Evolutionary conservation across 768 basidiomycete species (phyloP).

Genomic region (Megacollybia marginata): DNA sequence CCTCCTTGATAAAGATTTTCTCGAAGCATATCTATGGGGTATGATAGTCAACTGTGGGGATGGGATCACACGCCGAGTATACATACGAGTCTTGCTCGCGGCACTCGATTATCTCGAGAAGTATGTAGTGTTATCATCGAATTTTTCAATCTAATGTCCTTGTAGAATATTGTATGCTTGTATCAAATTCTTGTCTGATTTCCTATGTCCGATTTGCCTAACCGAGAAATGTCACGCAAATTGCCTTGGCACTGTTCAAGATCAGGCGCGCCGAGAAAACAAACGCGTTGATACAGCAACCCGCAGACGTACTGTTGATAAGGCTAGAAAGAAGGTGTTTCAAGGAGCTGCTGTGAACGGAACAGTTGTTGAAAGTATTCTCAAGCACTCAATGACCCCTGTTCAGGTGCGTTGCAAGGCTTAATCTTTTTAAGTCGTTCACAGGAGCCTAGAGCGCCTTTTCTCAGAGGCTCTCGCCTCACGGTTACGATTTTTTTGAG

Average conservation of each 20-base stretch:
- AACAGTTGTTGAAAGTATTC: not conserved
- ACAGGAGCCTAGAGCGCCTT: not conserved
- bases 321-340: conserved; percentile 11
- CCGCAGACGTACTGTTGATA: conserved; percentile 9
- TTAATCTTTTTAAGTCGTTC: conserved; percentile 1
- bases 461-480: not conserved
- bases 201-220: conserved; percentile 2
- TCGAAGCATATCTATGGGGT: too few relatives aligned
- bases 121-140: too few relatives aligned
- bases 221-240: conserved; percentile 10
- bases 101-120: too few relatives aligned
- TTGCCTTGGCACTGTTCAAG: conserved; percentile 2
- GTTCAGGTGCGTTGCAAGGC: conserved; percentile 1
- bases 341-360: conserved; percentile 8
- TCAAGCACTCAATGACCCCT: conserved; percentile 3
- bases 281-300: conserved; percentile 12
- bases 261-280: not conserved
- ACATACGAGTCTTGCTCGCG: too few relatives aligned
- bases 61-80: too few relatives aligned
- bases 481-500: conserved; percentile 10
- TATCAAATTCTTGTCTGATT: too few relatives aligned
- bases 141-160: too few relatives aligned
- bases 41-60: too few relatives aligned
- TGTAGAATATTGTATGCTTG: too few relatives aligned
- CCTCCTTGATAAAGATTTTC: too few relatives aligned